Conservation (phyloP, 495 filamentous ascomycete species). For the Oidiodendron maius region DNA sequence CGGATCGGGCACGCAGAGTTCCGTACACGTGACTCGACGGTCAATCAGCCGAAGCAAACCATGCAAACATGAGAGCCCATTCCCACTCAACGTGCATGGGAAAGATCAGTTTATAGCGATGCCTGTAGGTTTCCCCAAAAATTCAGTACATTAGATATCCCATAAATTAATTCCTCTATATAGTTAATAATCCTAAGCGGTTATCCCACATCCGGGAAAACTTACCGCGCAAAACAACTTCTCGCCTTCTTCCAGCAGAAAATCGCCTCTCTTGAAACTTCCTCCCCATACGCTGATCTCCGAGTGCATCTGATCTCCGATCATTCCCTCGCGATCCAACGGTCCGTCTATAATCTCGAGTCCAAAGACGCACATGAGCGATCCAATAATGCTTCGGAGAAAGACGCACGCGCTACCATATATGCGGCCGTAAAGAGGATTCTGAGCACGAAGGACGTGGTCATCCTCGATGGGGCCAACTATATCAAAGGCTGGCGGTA, state of each 20-base stretch:
- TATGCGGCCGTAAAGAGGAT: constrained; percentile 82
- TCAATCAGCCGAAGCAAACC: too few species aligned
- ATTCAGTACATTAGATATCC: not conserved
- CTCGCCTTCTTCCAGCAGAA: constrained; percentile 53
- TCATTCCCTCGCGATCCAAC: constrained; percentile 54
- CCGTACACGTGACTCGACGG: too few species aligned
- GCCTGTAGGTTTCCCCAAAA: constrained; percentile 1
- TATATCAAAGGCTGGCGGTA: constrained; percentile 99
- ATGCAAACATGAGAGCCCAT: too few species aligned
- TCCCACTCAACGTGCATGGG: too few species aligned
- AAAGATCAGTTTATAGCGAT: not conserved
- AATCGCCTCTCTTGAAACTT: constrained; percentile 32
- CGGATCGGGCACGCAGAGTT: too few species aligned
- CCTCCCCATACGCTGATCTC: constrained; percentile 34
- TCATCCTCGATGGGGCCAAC: constrained; percentile 85
- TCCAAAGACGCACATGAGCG: constrained; percentile 40
- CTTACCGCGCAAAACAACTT: constrained; percentile 77
- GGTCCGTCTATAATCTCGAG: constrained; percentile 56
- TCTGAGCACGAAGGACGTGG: constrained; percentile 72
- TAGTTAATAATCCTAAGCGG: constrained; percentile 93
- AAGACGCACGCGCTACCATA: constrained; percentile 81
- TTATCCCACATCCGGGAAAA: constrained; percentile 90
- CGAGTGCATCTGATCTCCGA: constrained; percentile 66
- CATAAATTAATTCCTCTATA: not conserved
- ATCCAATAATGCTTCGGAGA: constrained; percentile 63